phyloP scores from a whole-genome alignment of 2,329 filamentous ascomycete genomes.

The Ceratocystis ficicola region DNA sequence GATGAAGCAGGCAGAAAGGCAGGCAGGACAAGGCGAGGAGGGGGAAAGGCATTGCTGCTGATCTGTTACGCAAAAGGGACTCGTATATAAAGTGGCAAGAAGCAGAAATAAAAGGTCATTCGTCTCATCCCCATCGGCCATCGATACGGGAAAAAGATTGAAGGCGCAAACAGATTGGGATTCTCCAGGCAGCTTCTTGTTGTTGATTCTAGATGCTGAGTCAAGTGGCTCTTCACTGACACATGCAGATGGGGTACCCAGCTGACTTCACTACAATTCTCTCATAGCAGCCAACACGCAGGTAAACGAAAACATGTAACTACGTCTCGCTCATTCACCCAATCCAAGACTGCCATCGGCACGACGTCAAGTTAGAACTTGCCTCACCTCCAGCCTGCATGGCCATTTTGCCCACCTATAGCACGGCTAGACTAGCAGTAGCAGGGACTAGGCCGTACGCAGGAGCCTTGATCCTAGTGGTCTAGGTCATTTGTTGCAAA shows the following conservation, averaged over 20 bases:
- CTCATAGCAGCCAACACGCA: no score
- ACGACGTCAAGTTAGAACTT: neutral
- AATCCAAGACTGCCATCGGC: neutral
- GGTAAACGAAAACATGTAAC: neutral
- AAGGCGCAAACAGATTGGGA: neutral
- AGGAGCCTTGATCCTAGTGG: neutral
- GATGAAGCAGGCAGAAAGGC: no score
- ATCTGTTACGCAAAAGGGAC: constrained; percentile 8
- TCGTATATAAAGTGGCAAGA: neutral
- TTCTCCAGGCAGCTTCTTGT: neutral
- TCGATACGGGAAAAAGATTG: neutral
- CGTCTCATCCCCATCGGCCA: neutral
- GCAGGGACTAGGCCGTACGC: neutral
- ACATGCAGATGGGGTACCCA: neutral
- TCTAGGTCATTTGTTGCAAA: neutral
- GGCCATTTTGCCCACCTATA: no score
- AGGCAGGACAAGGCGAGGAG: neutral
- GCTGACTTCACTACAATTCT: no score
- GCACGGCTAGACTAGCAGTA: neutral
- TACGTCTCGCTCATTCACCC: neutral
- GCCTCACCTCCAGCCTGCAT: neutral
- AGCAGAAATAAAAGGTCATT: neutral
- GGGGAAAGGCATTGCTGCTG: neutral
- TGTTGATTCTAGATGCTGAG: neutral
- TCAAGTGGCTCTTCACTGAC: neutral